Percentiles rank a stretch among this genome's conserved stretches.
These are phyloP conservation scores for Cladorrhinum samala DNA, from an alignment of 495 filamentous ascomycete genomes.

Conservation along the genomic window DNA sequence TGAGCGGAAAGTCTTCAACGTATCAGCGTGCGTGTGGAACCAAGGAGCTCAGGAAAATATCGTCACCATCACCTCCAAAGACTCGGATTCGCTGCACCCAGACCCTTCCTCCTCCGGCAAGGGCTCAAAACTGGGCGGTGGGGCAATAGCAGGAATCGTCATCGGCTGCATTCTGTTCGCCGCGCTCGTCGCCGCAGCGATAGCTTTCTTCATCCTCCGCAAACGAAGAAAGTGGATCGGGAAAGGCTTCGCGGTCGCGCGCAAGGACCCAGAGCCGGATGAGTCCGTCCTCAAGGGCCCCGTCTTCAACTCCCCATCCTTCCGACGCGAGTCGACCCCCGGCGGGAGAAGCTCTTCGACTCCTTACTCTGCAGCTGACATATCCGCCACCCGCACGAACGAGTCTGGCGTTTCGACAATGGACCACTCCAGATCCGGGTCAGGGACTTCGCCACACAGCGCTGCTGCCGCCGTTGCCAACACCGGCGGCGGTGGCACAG, in stretches of 20 bases:
- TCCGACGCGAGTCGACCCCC: slow-evolving; percentile 10
- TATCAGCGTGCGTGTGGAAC: slow-evolving; percentile 36
- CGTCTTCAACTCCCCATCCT: slow-evolving; percentile 14
- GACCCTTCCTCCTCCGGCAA: neutral
- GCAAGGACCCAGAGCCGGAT: slow-evolving; percentile 13
- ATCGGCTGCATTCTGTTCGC: slow-evolving; percentile 20
- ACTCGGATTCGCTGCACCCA: neutral
- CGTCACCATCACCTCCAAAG: slow-evolving; percentile 25
- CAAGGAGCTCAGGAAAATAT: slow-evolving; percentile 29
- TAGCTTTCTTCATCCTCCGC: slow-evolving; percentile 20
- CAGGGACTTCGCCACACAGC: slow-evolving; percentile 1
- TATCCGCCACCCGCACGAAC: neutral
- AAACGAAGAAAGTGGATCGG: slow-evolving; percentile 21
- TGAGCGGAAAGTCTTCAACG: slow-evolving; percentile 40
- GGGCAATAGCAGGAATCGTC: slow-evolving; percentile 34
- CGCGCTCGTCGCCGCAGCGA: slow-evolving; percentile 15
- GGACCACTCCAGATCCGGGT: slow-evolving; percentile 4
- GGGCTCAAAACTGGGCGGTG: slow-evolving; percentile 17
- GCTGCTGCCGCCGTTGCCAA: neutral
- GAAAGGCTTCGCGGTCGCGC: slow-evolving; percentile 12
- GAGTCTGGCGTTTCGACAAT: neutral
- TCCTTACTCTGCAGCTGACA: slow-evolving; percentile 10
- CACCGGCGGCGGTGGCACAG: slow-evolving; percentile 3
- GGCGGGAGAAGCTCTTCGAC: slow-evolving; percentile 5
- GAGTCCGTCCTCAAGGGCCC: slow-evolving; percentile 19